Conservation (phyloP, 2,329 filamentous ascomycete genomes). For the Endothia cerciana region DNA sequence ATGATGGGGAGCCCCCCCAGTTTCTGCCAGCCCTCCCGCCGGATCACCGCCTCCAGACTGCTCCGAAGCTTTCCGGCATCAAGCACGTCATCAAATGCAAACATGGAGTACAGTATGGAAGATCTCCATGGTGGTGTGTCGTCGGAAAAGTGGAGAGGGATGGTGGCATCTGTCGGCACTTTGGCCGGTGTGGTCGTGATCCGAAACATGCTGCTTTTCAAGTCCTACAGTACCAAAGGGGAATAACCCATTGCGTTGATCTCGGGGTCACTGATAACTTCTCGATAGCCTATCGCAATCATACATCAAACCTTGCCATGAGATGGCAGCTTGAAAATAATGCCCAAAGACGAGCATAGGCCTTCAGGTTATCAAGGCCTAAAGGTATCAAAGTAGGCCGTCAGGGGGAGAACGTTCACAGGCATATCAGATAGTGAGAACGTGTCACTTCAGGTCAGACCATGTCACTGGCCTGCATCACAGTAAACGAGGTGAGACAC, state of each 20-base stretch:
- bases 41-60: constrained; percentile 24
- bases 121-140: constrained; percentile 33
- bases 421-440: neutral
- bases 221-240: neutral
- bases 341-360: too few relatives aligned
- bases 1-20: constrained; percentile 31
- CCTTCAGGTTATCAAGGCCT: too few relatives aligned
- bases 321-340: too few relatives aligned
- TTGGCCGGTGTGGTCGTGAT: neutral
- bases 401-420: neutral
- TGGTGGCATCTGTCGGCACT: constrained; percentile 23
- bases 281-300: neutral
- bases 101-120: constrained; percentile 34
- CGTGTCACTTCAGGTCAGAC: neutral
- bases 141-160: constrained; percentile 36
- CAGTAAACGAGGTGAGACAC: neutral
- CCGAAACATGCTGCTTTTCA: neutral
- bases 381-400: too few relatives aligned
- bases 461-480: neutral
- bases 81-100: constrained; percentile 37
- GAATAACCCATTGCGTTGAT: neutral
- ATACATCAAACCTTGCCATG: neutral
- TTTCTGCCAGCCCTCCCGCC: constrained; percentile 34
- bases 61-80: constrained; percentile 32
- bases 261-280: neutral